A percentile compares a stretch with the other conserved stretches of the same genome.
phyloP scores from a whole-genome alignment of 371 early-diverging fungal genomes.

The Mortierella sp. region DNA sequence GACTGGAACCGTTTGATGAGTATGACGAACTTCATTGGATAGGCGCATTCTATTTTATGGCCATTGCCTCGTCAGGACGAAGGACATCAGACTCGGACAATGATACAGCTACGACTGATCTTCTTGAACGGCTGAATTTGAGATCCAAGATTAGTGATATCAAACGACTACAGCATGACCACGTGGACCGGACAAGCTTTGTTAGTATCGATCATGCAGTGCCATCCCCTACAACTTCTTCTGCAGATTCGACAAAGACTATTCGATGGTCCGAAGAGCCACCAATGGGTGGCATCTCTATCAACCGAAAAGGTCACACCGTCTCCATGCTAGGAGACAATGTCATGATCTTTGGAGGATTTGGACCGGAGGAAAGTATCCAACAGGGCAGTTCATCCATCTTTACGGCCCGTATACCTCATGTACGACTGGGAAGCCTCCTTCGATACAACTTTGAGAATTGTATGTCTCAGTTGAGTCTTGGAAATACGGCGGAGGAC shows the following conservation, averaged over 20 bases:
- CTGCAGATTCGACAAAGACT: background rate
- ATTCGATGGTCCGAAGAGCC: conserved; percentile 23
- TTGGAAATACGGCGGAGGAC: too few species aligned
- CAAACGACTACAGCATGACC: background rate
- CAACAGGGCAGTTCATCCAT: conserved; percentile 5
- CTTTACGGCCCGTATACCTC: too few species aligned
- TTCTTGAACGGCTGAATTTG: conserved; percentile 24
- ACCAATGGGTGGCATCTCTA: conserved; percentile 22
- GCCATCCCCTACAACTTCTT: background rate
- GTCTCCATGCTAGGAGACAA: conserved; percentile 38
- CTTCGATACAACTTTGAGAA: too few species aligned
- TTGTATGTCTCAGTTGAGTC: too few species aligned
- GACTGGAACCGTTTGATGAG: conserved; percentile 48
- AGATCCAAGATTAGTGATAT: conserved; percentile 22
- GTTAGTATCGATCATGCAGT: too few species aligned
- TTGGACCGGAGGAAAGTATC: conserved; percentile 31
- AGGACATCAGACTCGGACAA: background rate
- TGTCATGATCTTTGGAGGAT: conserved; percentile 44
- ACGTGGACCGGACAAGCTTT: conserved; percentile 22
- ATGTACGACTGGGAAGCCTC: too few species aligned
- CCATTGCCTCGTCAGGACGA: conserved; percentile 24
- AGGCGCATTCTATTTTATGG: conserved; percentile 48
- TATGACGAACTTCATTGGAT: conserved; percentile 49
- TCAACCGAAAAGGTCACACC: conserved; percentile 48
- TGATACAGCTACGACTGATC: conserved; percentile 23